phyloP scores from a whole-genome alignment of 2,329 filamentous ascomycete species.

The Exophiala aquamarina region DNA sequence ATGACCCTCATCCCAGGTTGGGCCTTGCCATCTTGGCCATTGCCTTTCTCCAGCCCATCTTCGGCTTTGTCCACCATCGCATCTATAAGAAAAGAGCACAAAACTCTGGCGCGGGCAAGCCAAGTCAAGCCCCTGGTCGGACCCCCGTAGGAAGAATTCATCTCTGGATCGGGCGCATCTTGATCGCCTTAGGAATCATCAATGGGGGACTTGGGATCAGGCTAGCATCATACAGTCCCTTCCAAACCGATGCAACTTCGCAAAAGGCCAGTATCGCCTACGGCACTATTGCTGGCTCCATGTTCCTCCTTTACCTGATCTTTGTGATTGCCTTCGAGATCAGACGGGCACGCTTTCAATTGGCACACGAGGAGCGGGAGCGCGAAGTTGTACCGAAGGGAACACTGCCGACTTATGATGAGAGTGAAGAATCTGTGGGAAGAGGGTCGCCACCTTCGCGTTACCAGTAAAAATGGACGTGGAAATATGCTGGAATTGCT shows the following conservation, averaged over 20 bases:
- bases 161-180: conserved; percentile 54
- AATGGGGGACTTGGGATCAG: conserved; percentile 58
- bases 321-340: conserved; percentile 27
- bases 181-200: conserved; percentile 54
- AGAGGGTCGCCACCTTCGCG: conserved; percentile 7
- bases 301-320: conserved; percentile 45
- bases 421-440: conserved; percentile 20
- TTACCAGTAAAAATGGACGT: neutral
- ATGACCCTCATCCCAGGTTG: conserved; percentile 32
- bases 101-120: conserved; percentile 10
- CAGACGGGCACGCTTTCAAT: conserved; percentile 10
- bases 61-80: conserved; percentile 31
- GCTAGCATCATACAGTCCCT: conserved; percentile 42
- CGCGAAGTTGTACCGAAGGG: conserved; percentile 12
- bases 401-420: conserved; percentile 21
- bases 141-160: conserved; percentile 37
- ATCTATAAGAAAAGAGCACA: conserved; percentile 26
- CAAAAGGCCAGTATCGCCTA: conserved; percentile 47
- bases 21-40: conserved; percentile 32
- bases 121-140: conserved; percentile 22
- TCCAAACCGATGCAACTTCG: conserved; percentile 32
- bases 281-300: conserved; percentile 48
- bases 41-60: conserved; percentile 32
- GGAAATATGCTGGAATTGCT: neutral
- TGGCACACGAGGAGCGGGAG: conserved; percentile 10